Conservation (phyloP, 164 flowering plant species). For the Warburgia ugandensis region DNA sequence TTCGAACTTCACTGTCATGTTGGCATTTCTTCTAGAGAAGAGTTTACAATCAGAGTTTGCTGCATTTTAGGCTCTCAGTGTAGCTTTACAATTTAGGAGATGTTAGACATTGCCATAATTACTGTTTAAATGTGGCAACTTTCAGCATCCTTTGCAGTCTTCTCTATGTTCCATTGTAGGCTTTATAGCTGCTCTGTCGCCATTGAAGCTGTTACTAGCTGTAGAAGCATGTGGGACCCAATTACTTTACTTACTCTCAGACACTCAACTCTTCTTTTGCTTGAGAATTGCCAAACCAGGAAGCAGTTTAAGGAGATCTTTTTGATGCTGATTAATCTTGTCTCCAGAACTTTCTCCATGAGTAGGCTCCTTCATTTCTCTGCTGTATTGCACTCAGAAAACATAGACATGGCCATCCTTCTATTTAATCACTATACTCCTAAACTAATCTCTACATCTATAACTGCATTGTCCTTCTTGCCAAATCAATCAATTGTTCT, state of each 20-base stretch:
- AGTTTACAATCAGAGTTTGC: too few species aligned
- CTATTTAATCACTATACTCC: conserved; percentile 40
- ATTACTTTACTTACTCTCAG: conserved; percentile 33
- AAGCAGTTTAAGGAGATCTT: conserved; percentile 42
- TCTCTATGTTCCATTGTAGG: conserved; percentile 26
- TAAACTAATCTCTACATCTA: conserved; percentile 42
- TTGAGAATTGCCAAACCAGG: conserved; percentile 45
- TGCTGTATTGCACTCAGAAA: conserved; percentile 37
- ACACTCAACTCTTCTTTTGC: conserved; percentile 47
- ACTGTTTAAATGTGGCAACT: too few species aligned
- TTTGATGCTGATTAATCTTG: conserved; percentile 36
- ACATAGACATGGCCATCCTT: conserved; percentile 37
- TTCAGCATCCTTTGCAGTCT: too few species aligned
- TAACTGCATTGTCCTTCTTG: conserved; percentile 36
- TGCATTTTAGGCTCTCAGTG: too few species aligned
- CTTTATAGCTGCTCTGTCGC: conserved; percentile 12
- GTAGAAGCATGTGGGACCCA: conserved; percentile 40
- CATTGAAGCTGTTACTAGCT: conserved; percentile 13
- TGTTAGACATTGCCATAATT: too few species aligned
- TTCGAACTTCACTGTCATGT: too few species aligned
- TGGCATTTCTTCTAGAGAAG: too few species aligned
- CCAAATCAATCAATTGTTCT: conserved; percentile 14
- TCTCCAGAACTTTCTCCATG: conserved; percentile 43
- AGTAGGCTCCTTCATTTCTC: conserved; percentile 52
- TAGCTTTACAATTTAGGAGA: too few species aligned